Evolutionary conservation across 2,329 filamentous ascomycete genomes (phyloP), one percentile per base, ranked within the genome.

Genomic region (Trichoderma citrinoviride): DNA sequence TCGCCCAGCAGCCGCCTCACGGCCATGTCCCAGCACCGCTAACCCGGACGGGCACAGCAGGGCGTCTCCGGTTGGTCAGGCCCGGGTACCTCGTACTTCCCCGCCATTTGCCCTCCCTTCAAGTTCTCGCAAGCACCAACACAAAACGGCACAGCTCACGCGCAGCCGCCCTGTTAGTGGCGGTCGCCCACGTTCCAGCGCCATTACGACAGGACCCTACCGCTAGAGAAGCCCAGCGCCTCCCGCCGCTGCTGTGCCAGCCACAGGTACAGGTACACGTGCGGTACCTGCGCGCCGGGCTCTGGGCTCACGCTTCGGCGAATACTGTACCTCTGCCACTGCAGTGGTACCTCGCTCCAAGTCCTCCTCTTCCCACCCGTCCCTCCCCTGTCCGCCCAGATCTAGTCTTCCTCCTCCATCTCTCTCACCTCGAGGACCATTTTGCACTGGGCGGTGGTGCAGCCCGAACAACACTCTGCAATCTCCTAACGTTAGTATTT

Each of bases 381-480:
- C 37, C 52, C 52, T 50, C 56, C 56, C 56, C 56, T 60, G 56
- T 60, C 56, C 25, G 29, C 56, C 44, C 29, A 60, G 56, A 60
- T 60, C 56, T 60, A 33, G 43, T 49, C 56, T 50, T 47, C 29
- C 27, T 23, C 56, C 40, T 47, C 56, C 56, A 60, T 50, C 56
- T 60, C 52, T 61, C 40, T 61, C 57, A 27, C 46, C 57, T 61
- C 57, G 46, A 29, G n/a, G 23, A 27, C 58, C 58, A 52, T 33
- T 46, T 46, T 61, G 58, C 58, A 52, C 58, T 19, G 58, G 58
- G 54, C 54, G 54, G 54, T 41, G 54, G 58, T 61, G 58, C 47
- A n/a, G 19, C 49, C 46, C 27, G 25, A 43, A 61, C 25, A 15
- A n/a, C 54, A n/a, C 58, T 61, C 25, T 61, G 58, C 21, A 33